Conservation (phyloP, 2,329 filamentous ascomycete species). For the Bipolaris oryzae region DNA sequence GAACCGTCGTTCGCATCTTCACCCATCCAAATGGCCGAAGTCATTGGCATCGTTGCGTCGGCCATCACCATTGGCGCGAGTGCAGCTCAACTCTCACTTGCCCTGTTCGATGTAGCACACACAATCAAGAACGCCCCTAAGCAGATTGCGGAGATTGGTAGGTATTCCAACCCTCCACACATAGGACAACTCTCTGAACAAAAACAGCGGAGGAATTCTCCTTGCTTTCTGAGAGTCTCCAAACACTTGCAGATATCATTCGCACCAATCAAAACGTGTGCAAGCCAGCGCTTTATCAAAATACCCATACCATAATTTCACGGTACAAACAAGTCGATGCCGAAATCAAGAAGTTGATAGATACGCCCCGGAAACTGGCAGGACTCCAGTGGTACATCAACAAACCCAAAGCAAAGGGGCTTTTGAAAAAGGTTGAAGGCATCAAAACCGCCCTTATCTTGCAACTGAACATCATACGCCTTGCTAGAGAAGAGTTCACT, state of each 20-base stretch:
- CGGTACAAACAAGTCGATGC: conserved; percentile 4
- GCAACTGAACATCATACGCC: conserved; percentile 17
- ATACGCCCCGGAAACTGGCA: conserved; percentile 10
- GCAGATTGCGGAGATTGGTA: conserved; percentile 26
- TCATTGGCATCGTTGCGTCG: conserved; percentile 10
- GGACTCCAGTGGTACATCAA: conserved; percentile 25
- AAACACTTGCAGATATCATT: conserved; percentile 9
- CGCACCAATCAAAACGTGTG: neutral
- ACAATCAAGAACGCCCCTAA: conserved; percentile 23
- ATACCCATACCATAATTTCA: neutral
- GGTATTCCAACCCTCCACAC: neutral
- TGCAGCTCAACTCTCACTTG: conserved; percentile 24
- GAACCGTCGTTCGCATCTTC: conserved; percentile 6
- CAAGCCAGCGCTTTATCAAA: conserved; percentile 4
- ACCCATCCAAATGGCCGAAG: conserved; percentile 14
- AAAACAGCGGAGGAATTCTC: conserved; percentile 7
- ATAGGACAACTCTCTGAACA: neutral
- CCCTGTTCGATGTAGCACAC: conserved; percentile 22
- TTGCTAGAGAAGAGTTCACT: conserved; percentile 20
- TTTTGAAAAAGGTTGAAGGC: conserved; percentile 28
- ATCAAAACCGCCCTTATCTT: conserved; percentile 25
- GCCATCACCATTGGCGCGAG: conserved; percentile 21
- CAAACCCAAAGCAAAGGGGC: conserved; percentile 18
- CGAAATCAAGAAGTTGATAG: conserved; percentile 8
- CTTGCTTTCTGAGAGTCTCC: conserved; percentile 1